A percentile compares a stretch with the other conserved stretches of the same genome.
phyloP scores from a whole-genome alignment of 768 basidiomycete genomes.

The Tylopilus cervinicoccineus region DNA sequence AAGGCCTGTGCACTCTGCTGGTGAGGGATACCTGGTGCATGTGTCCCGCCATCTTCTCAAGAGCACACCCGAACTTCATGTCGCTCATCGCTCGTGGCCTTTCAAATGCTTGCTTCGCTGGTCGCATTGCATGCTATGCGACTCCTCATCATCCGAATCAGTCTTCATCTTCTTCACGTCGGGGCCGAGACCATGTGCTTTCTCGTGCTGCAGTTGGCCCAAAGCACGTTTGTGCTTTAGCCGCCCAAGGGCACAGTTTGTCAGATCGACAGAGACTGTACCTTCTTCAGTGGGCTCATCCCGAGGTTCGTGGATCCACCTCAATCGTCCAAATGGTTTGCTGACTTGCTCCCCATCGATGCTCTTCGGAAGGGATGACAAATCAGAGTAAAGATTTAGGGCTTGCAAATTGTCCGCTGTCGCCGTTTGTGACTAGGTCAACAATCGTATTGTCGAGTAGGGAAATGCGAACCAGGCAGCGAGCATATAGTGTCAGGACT shows the following conservation, averaged over 20 bases:
- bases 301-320: conserved; percentile 4
- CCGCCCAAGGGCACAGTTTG: conserved; percentile 45
- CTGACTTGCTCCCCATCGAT: conserved; percentile 42
- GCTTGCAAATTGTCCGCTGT: conserved; percentile 43
- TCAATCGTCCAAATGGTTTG: conserved; percentile 30
- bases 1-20: no score
- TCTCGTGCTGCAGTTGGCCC: conserved; percentile 19
- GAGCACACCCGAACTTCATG: no score
- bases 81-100: background rate
- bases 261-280: conserved; percentile 23
- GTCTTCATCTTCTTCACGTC: conserved; percentile 18
- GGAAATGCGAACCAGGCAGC: conserved; percentile 41
- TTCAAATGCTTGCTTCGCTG: background rate
- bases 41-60: no score
- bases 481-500: conserved; percentile 44
- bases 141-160: conserved; percentile 6
- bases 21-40: no score
- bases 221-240: conserved; percentile 51
- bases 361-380: conserved; percentile 59
- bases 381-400: conserved; percentile 57
- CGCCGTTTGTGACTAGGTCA: conserved; percentile 34
- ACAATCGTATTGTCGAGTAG: background rate
- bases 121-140: background rate
- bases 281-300: conserved; percentile 10
- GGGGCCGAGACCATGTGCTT: background rate